phyloP scores from a whole-genome alignment of 768 basidiomycete genomes.

The Collybia sp. region DNA sequence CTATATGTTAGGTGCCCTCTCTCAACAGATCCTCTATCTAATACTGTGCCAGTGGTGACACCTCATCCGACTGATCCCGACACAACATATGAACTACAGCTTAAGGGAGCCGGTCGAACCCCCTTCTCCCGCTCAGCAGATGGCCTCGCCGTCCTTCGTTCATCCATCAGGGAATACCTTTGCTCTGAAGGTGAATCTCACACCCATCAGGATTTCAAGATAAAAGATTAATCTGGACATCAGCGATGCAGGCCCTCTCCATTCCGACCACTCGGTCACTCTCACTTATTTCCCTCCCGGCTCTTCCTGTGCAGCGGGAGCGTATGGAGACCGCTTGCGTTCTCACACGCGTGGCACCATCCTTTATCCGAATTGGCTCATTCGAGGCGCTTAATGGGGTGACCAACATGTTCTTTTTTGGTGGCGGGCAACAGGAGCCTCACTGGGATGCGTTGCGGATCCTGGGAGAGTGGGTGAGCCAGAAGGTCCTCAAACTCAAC shows the following conservation, averaged over 20 bases:
- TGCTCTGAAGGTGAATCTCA: constrained; percentile 72
- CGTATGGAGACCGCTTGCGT: constrained; percentile 65
- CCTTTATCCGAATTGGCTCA: constrained; percentile 88
- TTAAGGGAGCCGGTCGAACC: constrained; percentile 93
- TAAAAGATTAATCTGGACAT: background rate
- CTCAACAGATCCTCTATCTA: background rate
- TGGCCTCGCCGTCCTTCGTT: constrained; percentile 92
- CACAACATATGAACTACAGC: constrained; percentile 75
- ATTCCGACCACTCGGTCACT: constrained; percentile 91
- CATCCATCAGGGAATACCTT: constrained; percentile 90
- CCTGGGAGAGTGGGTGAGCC: constrained; percentile 71
- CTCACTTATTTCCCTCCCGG: constrained; percentile 69
- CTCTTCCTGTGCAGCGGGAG: constrained; percentile 75
- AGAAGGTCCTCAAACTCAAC: constrained; percentile 50
- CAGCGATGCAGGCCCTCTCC: constrained; percentile 61
- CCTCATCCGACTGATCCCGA: constrained; percentile 58
- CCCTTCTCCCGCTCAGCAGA: constrained; percentile 92
- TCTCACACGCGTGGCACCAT: constrained; percentile 78
- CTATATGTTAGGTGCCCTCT: constrained; percentile 42
- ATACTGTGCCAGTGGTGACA: constrained; percentile 56
- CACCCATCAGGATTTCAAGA: background rate
- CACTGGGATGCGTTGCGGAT: constrained; percentile 72
- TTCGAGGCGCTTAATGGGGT: constrained; percentile 86
- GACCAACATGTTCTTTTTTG: constrained; percentile 58
- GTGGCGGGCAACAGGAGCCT: constrained; percentile 71